These are phyloP conservation scores for Globisporangium parvum DNA, from an alignment of 352 stramenopile genomes.

Conservation along the genomic window DNA sequence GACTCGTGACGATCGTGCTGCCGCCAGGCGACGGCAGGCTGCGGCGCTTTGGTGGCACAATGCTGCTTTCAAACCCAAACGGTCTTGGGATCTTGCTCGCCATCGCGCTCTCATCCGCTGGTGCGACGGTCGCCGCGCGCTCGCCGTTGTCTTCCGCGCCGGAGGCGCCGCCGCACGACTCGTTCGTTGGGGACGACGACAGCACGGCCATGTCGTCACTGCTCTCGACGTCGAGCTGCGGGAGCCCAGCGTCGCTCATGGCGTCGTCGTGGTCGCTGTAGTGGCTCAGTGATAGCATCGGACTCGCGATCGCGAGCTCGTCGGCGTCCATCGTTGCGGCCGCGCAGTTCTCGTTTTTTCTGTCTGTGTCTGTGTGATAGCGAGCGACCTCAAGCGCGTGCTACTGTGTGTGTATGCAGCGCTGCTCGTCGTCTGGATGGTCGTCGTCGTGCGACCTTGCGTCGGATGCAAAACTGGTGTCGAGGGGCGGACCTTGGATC, in stretches of 20 bases:
- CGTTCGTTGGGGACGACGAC: slow-evolving; percentile 10
- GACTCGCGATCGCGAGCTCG: background rate
- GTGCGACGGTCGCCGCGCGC: slow-evolving; percentile 10
- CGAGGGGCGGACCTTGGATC: background rate
- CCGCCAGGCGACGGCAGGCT: slow-evolving; percentile 12
- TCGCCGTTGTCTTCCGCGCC: slow-evolving; percentile 13
- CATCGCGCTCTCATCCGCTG: background rate
- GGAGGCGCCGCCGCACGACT: slow-evolving; percentile 7
- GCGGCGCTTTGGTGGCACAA: slow-evolving; percentile 21
- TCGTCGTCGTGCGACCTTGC: background rate
- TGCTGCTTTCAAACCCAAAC: slow-evolving; percentile 6
- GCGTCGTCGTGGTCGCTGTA: background rate
- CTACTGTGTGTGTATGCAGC: background rate
- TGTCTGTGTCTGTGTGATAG: background rate
- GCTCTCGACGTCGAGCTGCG: slow-evolving; percentile 1
- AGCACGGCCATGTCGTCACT: background rate
- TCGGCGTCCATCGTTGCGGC: background rate
- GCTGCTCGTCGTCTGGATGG: background rate
- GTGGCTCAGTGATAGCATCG: background rate
- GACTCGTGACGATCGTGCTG: slow-evolving; percentile 13
- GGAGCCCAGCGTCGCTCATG: background rate
- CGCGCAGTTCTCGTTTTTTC: background rate
- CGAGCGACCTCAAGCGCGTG: background rate
- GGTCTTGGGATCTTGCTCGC: slow-evolving; percentile 11
- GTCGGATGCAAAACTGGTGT: background rate